phyloP scores from a whole-genome alignment of 768 basidiomycete species.

The Kwoniella bestiolae region DNA sequence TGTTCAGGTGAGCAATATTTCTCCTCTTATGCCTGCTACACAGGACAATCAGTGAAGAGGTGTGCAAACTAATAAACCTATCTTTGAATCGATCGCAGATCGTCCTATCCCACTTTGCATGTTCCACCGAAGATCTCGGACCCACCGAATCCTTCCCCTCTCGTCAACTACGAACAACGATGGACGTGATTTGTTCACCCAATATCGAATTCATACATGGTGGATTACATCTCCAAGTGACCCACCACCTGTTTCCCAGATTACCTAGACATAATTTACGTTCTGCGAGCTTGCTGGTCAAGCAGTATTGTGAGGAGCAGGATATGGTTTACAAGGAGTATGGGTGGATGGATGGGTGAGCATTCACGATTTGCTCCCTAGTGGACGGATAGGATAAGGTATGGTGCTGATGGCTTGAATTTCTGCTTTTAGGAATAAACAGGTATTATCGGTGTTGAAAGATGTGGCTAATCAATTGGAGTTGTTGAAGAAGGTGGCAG shows the following conservation, averaged over 20 bases:
- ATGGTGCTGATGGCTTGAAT: neutral
- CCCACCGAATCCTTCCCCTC: conserved; percentile 88
- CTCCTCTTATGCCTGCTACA: neutral
- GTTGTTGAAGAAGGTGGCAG: conserved; percentile 80
- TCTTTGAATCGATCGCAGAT: conserved; percentile 62
- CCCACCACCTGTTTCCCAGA: conserved; percentile 95
- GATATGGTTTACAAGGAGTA: conserved; percentile 84
- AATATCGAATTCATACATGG: conserved; percentile 89
- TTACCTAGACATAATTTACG: conserved; percentile 90
- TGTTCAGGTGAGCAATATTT: conserved; percentile 71
- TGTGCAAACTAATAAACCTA: too few relatives aligned
- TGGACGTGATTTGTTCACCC: conserved; percentile 86
- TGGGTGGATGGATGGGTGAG: conserved; percentile 74
- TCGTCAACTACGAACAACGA: conserved; percentile 95
- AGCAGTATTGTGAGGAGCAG: conserved; percentile 79
- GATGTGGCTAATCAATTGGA: conserved; percentile 86
- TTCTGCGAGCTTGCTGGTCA: conserved; percentile 79
- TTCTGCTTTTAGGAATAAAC: conserved; percentile 62
- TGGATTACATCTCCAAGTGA: conserved; percentile 95
- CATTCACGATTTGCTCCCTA: neutral
- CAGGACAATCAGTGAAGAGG: neutral
- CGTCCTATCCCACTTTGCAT: conserved; percentile 95
- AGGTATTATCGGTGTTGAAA: conserved; percentile 79
- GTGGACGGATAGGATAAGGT: neutral
- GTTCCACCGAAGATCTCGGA: conserved; percentile 89